Conservation (phyloP, 805 yeast species). For the Ogataea thermomethanolica region DNA sequence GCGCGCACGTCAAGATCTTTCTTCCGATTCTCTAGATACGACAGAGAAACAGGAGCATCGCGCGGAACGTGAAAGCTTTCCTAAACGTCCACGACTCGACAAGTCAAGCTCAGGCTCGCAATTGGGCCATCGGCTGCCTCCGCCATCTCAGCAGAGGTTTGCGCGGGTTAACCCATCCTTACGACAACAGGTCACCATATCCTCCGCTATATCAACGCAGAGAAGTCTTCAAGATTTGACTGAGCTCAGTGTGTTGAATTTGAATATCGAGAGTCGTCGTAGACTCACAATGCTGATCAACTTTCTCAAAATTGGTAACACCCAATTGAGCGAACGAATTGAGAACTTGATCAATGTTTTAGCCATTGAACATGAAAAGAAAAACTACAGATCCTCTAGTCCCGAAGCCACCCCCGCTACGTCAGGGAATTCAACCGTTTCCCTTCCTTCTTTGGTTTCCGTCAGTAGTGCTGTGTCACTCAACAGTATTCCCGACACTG, state of each 20-base stretch:
- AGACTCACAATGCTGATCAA: constrained; percentile 77
- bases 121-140: constrained; percentile 4
- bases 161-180: constrained; percentile 17
- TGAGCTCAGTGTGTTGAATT: constrained; percentile 33
- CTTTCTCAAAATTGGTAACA: constrained; percentile 75
- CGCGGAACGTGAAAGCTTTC: background rate
- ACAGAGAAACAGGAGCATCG: background rate
- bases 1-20: constrained; percentile 16
- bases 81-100: constrained; percentile 21
- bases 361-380: constrained; percentile 23
- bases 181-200: constrained; percentile 29
- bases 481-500: constrained; percentile 12
- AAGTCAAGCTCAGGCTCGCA: constrained; percentile 11
- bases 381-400: constrained; percentile 4
- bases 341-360: constrained; percentile 41
- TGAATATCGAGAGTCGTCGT: constrained; percentile 63
- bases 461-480: constrained; percentile 20
- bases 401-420: background rate
- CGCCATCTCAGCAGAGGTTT: constrained; percentile 15
- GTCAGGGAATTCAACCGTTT: constrained; percentile 5
- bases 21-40: background rate
- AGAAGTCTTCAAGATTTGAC: constrained; percentile 32
- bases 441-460: constrained; percentile 18
- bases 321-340: constrained; percentile 66
- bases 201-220: constrained; percentile 32